Percentiles rank a stretch among this genome's conserved stretches.
phyloP scores from a whole-genome alignment of 495 filamentous ascomycete genomes.

The Chaetomidium leptoderma region DNA sequence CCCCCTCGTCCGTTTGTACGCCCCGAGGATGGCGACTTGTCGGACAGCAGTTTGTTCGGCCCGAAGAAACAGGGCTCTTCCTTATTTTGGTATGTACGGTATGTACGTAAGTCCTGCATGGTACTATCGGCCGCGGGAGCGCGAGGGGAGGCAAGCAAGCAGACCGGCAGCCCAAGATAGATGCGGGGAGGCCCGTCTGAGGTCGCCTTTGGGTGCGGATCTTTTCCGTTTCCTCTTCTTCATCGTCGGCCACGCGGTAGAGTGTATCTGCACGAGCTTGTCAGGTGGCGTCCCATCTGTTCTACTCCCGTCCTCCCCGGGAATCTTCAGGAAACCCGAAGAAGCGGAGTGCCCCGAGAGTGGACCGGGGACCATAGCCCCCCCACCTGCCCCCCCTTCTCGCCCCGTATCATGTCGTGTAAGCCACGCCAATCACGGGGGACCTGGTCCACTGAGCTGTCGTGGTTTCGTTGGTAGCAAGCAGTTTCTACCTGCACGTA shows the following conservation, averaged over 20 bases:
- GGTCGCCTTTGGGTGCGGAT: neutral
- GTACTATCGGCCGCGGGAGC: neutral
- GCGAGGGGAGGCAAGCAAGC: neutral
- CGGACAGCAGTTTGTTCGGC: neutral
- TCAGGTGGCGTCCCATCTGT: neutral
- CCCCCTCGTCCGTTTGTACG: neutral
- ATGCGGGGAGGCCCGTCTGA: neutral
- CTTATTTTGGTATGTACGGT: too few species aligned
- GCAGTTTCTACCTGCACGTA: neutral
- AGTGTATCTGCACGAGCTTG: neutral
- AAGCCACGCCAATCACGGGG: constrained; percentile 3
- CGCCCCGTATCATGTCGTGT: constrained; percentile 2
- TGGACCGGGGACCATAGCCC: neutral
- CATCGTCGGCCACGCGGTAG: neutral
- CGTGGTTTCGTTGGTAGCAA: neutral
- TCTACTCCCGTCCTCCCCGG: neutral
- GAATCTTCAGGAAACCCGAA: neutral
- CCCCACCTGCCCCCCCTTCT: neutral
- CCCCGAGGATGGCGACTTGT: neutral
- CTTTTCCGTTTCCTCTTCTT: neutral
- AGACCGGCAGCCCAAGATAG: neutral
- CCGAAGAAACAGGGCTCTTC: neutral
- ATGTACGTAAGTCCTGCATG: neutral
- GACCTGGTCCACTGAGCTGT: neutral
- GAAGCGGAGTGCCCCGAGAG: neutral